phyloP scores from a whole-genome alignment of 1,284 basidiomycete genomes.

The Trametes pubescens region DNA sequence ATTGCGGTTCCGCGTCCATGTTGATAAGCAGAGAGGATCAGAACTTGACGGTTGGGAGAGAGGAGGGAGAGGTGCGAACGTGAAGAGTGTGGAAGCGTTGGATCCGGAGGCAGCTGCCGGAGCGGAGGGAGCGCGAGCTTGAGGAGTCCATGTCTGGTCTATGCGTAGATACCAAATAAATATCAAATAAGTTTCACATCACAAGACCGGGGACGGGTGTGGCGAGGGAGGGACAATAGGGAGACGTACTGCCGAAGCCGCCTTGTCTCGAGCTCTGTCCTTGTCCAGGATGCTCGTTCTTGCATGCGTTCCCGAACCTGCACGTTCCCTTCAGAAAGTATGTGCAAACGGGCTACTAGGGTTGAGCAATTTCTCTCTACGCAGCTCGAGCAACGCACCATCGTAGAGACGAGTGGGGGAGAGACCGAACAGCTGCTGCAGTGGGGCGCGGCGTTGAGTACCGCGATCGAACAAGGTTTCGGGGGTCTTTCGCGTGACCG shows the following conservation, averaged over 20 bases:
- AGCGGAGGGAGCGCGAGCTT: conserved; percentile 22
- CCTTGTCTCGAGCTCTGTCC: conserved; percentile 39
- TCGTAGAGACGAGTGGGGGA: conserved; percentile 1
- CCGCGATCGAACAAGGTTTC: conserved; percentile 10
- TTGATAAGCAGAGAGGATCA: conserved; percentile 24
- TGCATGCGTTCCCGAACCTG: conserved; percentile 72
- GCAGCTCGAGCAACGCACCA: conserved; percentile 12
- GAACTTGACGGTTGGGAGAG: conserved; percentile 10
- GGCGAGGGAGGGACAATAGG: conserved; percentile 13
- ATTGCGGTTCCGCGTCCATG: conserved; percentile 20
- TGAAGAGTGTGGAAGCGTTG: conserved; percentile 46
- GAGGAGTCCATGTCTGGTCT: conserved; percentile 53
- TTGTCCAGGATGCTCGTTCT: conserved; percentile 69
- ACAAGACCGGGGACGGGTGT: conserved; percentile 5
- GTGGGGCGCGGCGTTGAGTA: not conserved
- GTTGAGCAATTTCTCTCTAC: not conserved
- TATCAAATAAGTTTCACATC: conserved; percentile 36
- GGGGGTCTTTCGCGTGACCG: not conserved
- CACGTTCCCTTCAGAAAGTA: conserved; percentile 75
- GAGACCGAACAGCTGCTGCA: not conserved
- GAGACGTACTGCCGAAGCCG: conserved; percentile 47
- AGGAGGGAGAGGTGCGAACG: conserved; percentile 46
- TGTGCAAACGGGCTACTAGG: conserved; percentile 56
- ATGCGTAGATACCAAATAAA: conserved; percentile 32
- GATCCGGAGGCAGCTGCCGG: conserved; percentile 32